These are phyloP conservation scores for Pseudozyma flocculosa DNA, from an alignment of 1,284 basidiomycete species.

Conservation along the genomic window DNA sequence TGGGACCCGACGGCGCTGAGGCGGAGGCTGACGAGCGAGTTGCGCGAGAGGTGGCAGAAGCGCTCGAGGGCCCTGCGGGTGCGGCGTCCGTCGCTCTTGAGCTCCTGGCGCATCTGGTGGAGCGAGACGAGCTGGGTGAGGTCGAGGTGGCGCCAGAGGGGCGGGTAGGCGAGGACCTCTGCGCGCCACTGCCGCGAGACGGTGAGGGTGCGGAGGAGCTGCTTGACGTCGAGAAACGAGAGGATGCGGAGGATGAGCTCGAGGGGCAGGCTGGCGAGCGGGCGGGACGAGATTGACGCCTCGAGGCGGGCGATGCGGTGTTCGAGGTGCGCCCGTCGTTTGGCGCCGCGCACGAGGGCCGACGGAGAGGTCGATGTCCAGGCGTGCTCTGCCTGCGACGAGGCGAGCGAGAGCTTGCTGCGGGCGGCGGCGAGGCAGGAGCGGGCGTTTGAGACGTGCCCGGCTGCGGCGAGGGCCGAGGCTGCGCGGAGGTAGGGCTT, in stretches of 20 bases:
- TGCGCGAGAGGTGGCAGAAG: not conserved
- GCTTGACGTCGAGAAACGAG: not conserved
- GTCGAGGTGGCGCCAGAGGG: not conserved
- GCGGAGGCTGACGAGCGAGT: not conserved
- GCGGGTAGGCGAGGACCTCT: not conserved
- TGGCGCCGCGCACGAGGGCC: not conserved
- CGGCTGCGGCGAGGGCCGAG: not conserved
- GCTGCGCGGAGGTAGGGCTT: not conserved
- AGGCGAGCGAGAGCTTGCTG: not conserved
- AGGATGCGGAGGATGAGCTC: not conserved
- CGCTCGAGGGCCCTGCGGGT: not conserved
- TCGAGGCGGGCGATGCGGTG: not conserved
- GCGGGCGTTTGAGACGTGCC: not conserved
- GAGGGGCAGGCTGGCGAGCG: not conserved
- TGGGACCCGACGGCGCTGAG: not conserved
- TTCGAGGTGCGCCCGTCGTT: not conserved
- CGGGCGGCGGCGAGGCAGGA: not conserved
- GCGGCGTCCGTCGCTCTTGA: not conserved
- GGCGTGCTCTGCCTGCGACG: not conserved
- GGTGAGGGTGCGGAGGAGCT: not conserved
- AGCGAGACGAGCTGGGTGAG: not conserved
- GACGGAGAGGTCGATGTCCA: too few relatives aligned
- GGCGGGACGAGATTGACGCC: not conserved
- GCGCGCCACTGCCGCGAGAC: not conserved
- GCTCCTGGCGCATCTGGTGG: not conserved